Evolutionary conservation across 371 early-diverging fungal genomes (phyloP), one percentile per base, ranked within the genome.

Genomic region (Catenaria anguillulae): DNA sequence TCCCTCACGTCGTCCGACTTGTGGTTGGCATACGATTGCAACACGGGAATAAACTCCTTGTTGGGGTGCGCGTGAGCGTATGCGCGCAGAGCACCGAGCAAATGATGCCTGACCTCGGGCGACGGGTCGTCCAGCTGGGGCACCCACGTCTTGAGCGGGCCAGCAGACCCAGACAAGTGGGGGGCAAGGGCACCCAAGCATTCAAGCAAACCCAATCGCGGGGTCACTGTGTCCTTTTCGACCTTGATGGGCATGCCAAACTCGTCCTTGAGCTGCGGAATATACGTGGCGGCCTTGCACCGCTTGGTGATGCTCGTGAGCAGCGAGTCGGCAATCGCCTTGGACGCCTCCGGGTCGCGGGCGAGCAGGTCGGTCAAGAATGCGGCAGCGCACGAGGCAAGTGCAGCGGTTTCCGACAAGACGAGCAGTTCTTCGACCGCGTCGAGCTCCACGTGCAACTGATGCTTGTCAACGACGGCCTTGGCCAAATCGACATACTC

Each of bases 1-100:
- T 94, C 93, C 50, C 93, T 85, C 62, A 90, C 86, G 55, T 75
- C 73, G 66, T 92, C 92, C 56, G 88, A 6, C 43, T 58, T 58
- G 43, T 58, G 59, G 24, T 36, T 35, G 40, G 59, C 36, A 23
- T 15, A 37, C 3, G 35, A 15, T 29, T 58, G 37, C 35, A 58
- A 10, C 26, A 58, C 59, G 3, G 59, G 21, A 35, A 58, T 58
- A 19, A 31, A 58, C 59, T 58, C 40, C 15, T 19, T 8, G 29
- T 12, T 19, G 26, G 26, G 4, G 43, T 36, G 37, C 26, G 43
- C 59, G 29, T 58, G 43, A 8, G 42, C n/a, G 29, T 29, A 31
- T 0, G 52, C 52, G 37, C 43, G 59, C 43, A 58, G 43, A 1
- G 43, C 59, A 6, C 15, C 19, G 29, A 15, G 29, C 3, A 58